A percentile compares a stretch with the other conserved stretches of the same genome.
Evolutionary conservation across 2,329 filamentous ascomycete genomes (phyloP).

Genomic region (Fusarium tjaetaba): DNA sequence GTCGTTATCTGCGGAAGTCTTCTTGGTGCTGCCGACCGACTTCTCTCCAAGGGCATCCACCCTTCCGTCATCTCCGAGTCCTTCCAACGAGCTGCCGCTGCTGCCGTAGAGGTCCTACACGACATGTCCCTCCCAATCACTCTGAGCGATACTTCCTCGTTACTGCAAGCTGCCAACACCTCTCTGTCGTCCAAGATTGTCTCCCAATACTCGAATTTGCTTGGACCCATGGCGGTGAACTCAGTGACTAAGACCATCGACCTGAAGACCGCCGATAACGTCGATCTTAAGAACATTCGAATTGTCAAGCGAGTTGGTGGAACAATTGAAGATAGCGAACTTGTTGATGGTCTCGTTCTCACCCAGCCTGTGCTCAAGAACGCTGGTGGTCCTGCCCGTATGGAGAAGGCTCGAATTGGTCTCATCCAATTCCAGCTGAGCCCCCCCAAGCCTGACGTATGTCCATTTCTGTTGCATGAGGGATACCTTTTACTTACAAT

Average conservation of each 20-base stretch:
- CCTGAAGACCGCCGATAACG: constrained; percentile 93
- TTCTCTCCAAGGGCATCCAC: constrained; percentile 94
- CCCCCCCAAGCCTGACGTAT: constrained; percentile 94
- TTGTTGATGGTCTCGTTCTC: constrained; percentile 93
- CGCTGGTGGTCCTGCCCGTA: constrained; percentile 86
- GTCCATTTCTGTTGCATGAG: constrained; percentile 44
- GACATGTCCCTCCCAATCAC: constrained; percentile 96
- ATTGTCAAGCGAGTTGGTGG: constrained; percentile 98
- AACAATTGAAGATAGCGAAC: constrained; percentile 97
- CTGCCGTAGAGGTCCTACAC: constrained; percentile 88
- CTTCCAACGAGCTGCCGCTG: constrained; percentile 92
- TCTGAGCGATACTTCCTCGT: constrained; percentile 85
- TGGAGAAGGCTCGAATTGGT: constrained; percentile 97
- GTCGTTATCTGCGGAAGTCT: constrained; percentile 97
- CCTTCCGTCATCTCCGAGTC: constrained; percentile 97
- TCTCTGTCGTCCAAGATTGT: constrained; percentile 99
- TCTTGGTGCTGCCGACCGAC: constrained; percentile 89
- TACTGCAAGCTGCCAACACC: constrained; percentile 96
- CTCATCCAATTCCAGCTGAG: constrained; percentile 99
- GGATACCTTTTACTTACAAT: constrained; percentile 28
- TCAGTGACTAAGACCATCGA: constrained; percentile 96
- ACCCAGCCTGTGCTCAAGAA: constrained; percentile 94
- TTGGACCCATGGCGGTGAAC: constrained; percentile 98
- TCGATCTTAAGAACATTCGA: constrained; percentile 94
- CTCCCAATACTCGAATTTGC: constrained; percentile 91